phyloP scores from a whole-genome alignment of 495 filamentous ascomycete genomes.

The Trichoderma erinaceum region DNA sequence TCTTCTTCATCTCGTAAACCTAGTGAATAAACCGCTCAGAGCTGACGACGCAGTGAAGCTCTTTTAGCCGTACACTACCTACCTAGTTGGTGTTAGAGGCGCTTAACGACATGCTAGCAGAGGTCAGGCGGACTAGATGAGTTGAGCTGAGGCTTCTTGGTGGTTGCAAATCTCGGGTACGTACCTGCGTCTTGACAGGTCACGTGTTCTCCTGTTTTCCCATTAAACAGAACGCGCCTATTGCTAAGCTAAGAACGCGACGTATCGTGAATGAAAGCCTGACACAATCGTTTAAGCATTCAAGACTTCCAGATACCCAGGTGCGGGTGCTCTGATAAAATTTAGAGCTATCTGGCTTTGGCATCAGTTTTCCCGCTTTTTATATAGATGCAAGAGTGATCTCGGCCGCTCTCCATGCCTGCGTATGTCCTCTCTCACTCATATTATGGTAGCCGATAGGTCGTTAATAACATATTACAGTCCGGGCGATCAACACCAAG shows the following conservation, averaged over 20 bases:
- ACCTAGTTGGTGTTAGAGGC: background rate
- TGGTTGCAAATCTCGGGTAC: background rate
- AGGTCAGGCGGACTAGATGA: background rate
- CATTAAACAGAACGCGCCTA: constrained; percentile 8
- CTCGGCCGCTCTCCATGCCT: constrained; percentile 23
- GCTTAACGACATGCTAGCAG: background rate
- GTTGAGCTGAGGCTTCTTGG: background rate
- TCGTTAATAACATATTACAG: constrained; percentile 40
- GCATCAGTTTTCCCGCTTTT: background rate
- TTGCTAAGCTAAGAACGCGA: background rate
- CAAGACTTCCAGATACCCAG: background rate
- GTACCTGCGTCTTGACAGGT: background rate
- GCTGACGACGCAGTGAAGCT: constrained; percentile 2
- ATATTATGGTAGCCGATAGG: too few species aligned
- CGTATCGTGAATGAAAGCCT: background rate
- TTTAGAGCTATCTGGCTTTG: background rate
- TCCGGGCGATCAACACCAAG: constrained; percentile 70
- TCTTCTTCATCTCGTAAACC: background rate
- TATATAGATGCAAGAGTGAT: background rate
- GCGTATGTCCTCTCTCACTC: constrained; percentile 22
- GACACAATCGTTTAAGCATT: background rate
- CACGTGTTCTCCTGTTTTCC: constrained; percentile 10
- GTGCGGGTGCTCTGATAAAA: background rate
- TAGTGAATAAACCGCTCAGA: background rate
- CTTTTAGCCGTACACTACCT: background rate